Conservation (phyloP, 306 rosid species). For the Astragalus glycyphyllos region DNA sequence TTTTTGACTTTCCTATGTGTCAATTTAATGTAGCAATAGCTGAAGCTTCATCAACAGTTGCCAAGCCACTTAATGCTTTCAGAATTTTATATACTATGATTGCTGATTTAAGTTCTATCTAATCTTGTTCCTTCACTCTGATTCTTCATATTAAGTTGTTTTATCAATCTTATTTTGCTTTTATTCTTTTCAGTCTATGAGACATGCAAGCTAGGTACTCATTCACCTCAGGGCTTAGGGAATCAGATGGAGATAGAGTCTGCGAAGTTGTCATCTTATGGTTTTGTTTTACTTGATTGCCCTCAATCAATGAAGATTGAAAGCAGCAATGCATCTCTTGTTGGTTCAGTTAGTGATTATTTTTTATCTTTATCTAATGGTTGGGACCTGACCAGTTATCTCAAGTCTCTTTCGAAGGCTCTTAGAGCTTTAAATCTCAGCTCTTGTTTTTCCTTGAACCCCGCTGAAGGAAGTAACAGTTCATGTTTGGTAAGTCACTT, state of each 20-base stretch:
- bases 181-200: slow-evolving; percentile 74
- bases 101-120: slow-evolving; percentile 35
- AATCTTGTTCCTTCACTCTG: slow-evolving; percentile 20
- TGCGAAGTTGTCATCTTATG: slow-evolving; percentile 74
- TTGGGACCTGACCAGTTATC: slow-evolving; percentile 96
- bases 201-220: slow-evolving; percentile 97
- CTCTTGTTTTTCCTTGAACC: slow-evolving; percentile 67
- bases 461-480: slow-evolving; percentile 85
- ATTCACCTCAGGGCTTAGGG: slow-evolving; percentile 82
- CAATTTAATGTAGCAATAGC: slow-evolving; percentile 7
- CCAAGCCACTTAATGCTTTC: too few relatives aligned
- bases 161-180: slow-evolving; percentile 18
- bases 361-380: slow-evolving; percentile 94
- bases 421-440: slow-evolving; percentile 87
- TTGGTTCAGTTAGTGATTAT: slow-evolving; percentile 94
- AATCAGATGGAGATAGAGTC: slow-evolving; percentile 93
- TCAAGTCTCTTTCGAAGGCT: slow-evolving; percentile 94
- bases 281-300: slow-evolving; percentile 93
- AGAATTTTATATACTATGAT: slow-evolving; percentile 22
- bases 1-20: slow-evolving; percentile 23
- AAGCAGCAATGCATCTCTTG: slow-evolving; percentile 91
- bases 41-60: too few relatives aligned
- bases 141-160: slow-evolving; percentile 20
- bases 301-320: slow-evolving; percentile 98
- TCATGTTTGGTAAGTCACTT: slow-evolving; percentile 74